phyloP scores from a whole-genome alignment of 352 stramenopile genomes.

The Phytophthora uliginosa region DNA sequence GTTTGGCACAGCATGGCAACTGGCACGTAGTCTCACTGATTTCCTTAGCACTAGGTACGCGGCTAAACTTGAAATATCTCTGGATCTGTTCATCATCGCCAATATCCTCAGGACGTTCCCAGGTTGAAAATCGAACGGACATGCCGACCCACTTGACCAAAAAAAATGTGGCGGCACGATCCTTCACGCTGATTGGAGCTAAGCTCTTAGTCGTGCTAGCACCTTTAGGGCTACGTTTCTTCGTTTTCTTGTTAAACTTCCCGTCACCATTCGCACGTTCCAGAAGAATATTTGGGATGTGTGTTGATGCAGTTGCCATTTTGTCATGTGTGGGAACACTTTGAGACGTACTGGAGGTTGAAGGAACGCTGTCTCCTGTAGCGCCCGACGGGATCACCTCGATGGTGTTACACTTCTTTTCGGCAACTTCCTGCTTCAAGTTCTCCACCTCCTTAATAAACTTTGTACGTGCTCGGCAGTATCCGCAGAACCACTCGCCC shows the following conservation, averaged over 20 bases:
- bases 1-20: conserved; percentile 84
- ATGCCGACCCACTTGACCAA: conserved; percentile 91
- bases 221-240: conserved; percentile 43
- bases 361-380: not conserved
- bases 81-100: conserved; percentile 91
- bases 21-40: conserved; percentile 88
- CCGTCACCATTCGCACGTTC: conserved; percentile 59
- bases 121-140: conserved; percentile 89
- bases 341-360: conserved; percentile 4
- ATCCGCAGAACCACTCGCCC: conserved; percentile 88
- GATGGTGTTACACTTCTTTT: conserved; percentile 16
- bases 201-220: conserved; percentile 33
- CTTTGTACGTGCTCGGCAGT: conserved; percentile 65
- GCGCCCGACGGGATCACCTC: conserved; percentile 5
- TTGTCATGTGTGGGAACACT: conserved; percentile 9
- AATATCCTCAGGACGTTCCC: conserved; percentile 91
- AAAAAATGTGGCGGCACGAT: conserved; percentile 81
- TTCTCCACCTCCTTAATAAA: conserved; percentile 54
- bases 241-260: conserved; percentile 79
- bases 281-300: conserved; percentile 66
- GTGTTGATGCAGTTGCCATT: conserved; percentile 8
- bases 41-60: conserved; percentile 85
- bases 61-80: conserved; percentile 91
- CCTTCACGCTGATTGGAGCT: conserved; percentile 36
- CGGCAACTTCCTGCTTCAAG: conserved; percentile 11